Base-by-base conservation (phyloP, 179 eudicot genomes). In the Carnegiea gigantea region DNA sequence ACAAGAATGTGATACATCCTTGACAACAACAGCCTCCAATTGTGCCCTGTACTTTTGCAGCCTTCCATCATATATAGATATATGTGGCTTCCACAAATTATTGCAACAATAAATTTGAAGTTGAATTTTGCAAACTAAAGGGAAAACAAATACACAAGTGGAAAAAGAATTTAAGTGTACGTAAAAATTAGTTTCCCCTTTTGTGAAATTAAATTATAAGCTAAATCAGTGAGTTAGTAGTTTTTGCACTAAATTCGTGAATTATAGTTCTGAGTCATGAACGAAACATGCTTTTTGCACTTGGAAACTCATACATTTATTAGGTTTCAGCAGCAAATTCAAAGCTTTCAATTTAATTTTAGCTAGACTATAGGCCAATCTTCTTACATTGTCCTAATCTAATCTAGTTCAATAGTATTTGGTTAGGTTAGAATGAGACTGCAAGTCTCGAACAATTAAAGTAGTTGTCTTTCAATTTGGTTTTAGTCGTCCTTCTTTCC, bases 1-100 rank as follows among this genome's bases (percentile, higher is more conserved):
- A 64, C 73, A 43, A 0, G 40, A 78, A 11, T 73, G 73, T 82
- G 77, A 28, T 72, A 73, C 30, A 65, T 78, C 62, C 20, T 82
- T 54, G 17, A 18, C 21, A 30, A 64, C 70, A 20, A 71, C 30
- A 77, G 44, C 44, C 8, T 40, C 44, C 44, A 40, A 40, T 40
- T 40, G 44, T 40, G 36, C 26, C 60, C 24, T 59, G n/a, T 46
- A 78, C 78, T 57, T 82, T 82, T 73, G 33, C 80, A 24, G 38
- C 6, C 13, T 65, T 78, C 73, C 40, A 65, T 33, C 51, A 18
- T 70, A 51, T 28, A 18, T 21, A 8, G n/a, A n/a, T n/a, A n/a
- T n/a, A n/a, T n/a, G n/a, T n/a, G n/a, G n/a, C n/a, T n/a, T n/a
- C n/a, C n/a, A n/a, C n/a, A n/a, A n/a, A 28, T 65, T 12, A 26